Evolutionary conservation across 176 grass and related monocot genomes (phyloP), one percentile per base, ranked within the genome.

Genomic region (Chrysopogon serrulatus): DNA sequence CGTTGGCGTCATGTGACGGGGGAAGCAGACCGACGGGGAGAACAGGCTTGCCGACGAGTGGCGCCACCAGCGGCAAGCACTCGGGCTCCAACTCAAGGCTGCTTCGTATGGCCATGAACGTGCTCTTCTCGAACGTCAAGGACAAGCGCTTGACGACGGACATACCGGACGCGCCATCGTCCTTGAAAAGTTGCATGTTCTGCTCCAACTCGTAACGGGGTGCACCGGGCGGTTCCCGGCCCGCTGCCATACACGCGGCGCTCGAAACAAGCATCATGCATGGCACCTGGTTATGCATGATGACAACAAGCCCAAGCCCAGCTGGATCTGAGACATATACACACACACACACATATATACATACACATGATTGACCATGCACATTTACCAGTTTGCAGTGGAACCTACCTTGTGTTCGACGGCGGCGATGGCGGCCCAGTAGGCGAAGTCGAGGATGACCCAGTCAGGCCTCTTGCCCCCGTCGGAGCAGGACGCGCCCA

Each of bases 401-500:
- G n/a, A n/a, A n/a, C n/a, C 2, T 42, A 56, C 31, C 33, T 60
- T 60, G 34, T 10, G 34, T 5, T 27, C 5, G 6, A 5, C 2
- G 1, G 74, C 74, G 6, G 23, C 11, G 39, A 40, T 11, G 40
- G 68, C 68, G 23, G 23, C 34, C 49, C 49, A 77, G 51, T 60
- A 49, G 74, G 59, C 33, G 74, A 77, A 2, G 74, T 77, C 74
- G 74, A 77, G 6, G 51, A 77, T 8, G 51, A 77, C 27, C 74
- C 74, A 59, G 51, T 77, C 33, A 2, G 51, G 51, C 74, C 51
- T 77, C 11, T 1, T n/a, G 32, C 6, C 5, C 0, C 26, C 73
- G 18, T 57, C 48, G n/a, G n/a, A n/a, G n/a, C n/a, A n/a, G n/a
- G n/a, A n/a, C n/a, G n/a, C n/a, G n/a, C n/a, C n/a, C n/a, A n/a